Evolutionary conservation across 257 asterid genomes (phyloP), one percentile per base, ranked within the genome.

Genomic region (Nicotiana knightiana): DNA sequence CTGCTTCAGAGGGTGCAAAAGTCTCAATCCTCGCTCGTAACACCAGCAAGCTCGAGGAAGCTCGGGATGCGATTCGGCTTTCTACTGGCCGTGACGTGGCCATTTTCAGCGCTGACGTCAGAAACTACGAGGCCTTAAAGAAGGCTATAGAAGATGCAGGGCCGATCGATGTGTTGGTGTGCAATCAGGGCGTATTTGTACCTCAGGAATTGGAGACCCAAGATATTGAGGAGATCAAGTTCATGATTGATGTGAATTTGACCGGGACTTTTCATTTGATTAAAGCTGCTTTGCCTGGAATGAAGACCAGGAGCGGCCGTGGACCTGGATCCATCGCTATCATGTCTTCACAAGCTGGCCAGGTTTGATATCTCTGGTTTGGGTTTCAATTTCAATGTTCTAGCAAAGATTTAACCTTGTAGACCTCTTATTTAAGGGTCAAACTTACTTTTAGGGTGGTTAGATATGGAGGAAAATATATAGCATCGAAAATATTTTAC

Each of bases 301-400:
- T 96, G 99, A 96, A 91, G 88, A 86, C 16, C 28, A 87, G 98
- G 77, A 85, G 79, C 53, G 93, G 81, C 55, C 81, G 90, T 17
- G 97, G 96, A 9, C 97, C 99, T 5, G 96, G 88, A 9, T 94
- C 97, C 3, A 93, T 96, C 46, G 97, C 98, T 9, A 84, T 96
- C 73, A 91, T 96, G 98, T 96, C 98, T 18, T 94, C 98, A 15
- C 99, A 96, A 89, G 98, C 98, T 5, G 99, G 99, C 68, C 99
- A 96, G 98, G 98, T 96, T 81, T 7, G 10, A 9, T 2, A 17
- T 33, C 13, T 81, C 2, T 26, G 3, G 6, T 46, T 71, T 6
- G 5, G 46, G 6, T 71, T 1, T 71, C 21, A 71, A 43, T 24
- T 71, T 13, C 37, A 6, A 71, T 71, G 37, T 1, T 43, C 77